Conservation (phyloP, 352 stramenopile species). For the Phytophthora tentaculata region DNA sequence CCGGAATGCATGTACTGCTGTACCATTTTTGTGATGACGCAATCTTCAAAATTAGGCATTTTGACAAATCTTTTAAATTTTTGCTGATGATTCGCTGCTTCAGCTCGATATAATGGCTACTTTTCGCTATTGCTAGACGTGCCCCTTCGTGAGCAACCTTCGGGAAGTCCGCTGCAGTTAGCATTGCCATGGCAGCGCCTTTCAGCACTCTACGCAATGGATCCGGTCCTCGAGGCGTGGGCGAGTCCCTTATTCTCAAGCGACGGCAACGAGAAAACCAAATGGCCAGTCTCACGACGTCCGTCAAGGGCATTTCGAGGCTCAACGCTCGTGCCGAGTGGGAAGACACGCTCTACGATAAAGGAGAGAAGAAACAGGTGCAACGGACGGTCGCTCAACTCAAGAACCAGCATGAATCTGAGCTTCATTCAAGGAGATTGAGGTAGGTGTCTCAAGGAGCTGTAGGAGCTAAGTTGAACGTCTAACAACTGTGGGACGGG, state of each 20-base stretch:
- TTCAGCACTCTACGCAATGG: constrained; percentile 11
- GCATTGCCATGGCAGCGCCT: constrained; percentile 19
- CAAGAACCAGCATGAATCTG: constrained; percentile 80
- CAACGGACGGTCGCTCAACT: constrained; percentile 51
- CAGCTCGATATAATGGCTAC: background rate
- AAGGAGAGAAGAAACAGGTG: constrained; percentile 56
- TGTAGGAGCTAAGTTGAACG: constrained; percentile 1
- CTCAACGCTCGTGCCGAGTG: constrained; percentile 73
- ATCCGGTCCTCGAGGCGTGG: constrained; percentile 54
- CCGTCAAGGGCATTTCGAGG: constrained; percentile 54
- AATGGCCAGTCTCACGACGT: constrained; percentile 57
- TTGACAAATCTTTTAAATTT: too few relatives aligned
- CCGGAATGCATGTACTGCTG: too few relatives aligned
- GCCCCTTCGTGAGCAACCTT: constrained; percentile 11
- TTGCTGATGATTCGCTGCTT: too few relatives aligned
- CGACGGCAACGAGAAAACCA: constrained; percentile 71
- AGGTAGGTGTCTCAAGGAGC: constrained; percentile 26
- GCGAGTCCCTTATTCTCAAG: constrained; percentile 80
- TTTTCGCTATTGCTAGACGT: background rate
- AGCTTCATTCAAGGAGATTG: constrained; percentile 67
- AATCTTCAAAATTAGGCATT: background rate
- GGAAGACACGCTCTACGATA: constrained; percentile 68
- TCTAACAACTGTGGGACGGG: background rate
- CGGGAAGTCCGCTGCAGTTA: constrained; percentile 2
- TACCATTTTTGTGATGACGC: background rate